These are phyloP conservation scores for Cadophora sp. DNA, from an alignment of 2,329 filamentous ascomycete species.

Conservation along the genomic window DNA sequence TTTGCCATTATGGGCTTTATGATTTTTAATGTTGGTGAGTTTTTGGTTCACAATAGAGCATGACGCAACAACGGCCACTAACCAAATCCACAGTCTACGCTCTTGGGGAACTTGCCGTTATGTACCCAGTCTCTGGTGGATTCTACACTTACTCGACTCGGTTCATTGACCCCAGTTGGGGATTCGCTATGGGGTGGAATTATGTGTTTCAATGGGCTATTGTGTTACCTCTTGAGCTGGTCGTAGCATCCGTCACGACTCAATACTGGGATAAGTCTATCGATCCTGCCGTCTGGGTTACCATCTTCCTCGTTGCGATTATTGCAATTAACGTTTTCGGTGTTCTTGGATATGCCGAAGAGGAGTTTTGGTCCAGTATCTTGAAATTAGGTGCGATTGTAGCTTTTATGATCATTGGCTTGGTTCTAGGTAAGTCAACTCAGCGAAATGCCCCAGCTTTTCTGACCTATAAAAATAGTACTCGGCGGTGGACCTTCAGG, in stretches of 20 bases:
- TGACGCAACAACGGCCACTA: slow-evolving; percentile 16
- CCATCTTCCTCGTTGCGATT: slow-evolving; percentile 78
- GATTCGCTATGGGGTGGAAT: slow-evolving; percentile 93
- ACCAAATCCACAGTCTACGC: slow-evolving; percentile 79
- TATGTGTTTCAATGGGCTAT: slow-evolving; percentile 89
- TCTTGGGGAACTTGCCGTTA: slow-evolving; percentile 85
- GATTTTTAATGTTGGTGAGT: slow-evolving; percentile 63
- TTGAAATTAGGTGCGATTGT: slow-evolving; percentile 86
- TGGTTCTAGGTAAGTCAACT: slow-evolving; percentile 28
- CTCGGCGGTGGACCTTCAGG: slow-evolving; percentile 74
- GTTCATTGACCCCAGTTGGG: slow-evolving; percentile 94
- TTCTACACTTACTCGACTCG: slow-evolving; percentile 90
- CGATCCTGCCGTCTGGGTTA: slow-evolving; percentile 74
- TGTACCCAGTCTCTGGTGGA: slow-evolving; percentile 88
- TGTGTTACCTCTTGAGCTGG: slow-evolving; percentile 82
- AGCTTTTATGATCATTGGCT: slow-evolving; percentile 75
- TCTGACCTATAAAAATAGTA: slow-evolving; percentile 51
- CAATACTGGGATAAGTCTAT: slow-evolving; percentile 72
- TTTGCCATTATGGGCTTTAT: slow-evolving; percentile 81
- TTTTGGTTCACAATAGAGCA: background rate
- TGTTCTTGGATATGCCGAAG: slow-evolving; percentile 86
- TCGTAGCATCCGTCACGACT: slow-evolving; percentile 83
- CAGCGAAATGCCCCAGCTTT: background rate
- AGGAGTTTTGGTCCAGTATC: slow-evolving; percentile 84
- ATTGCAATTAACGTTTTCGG: slow-evolving; percentile 85